Conservation (phyloP, 345 rosid species). For the Mercurialis annua region DNA sequence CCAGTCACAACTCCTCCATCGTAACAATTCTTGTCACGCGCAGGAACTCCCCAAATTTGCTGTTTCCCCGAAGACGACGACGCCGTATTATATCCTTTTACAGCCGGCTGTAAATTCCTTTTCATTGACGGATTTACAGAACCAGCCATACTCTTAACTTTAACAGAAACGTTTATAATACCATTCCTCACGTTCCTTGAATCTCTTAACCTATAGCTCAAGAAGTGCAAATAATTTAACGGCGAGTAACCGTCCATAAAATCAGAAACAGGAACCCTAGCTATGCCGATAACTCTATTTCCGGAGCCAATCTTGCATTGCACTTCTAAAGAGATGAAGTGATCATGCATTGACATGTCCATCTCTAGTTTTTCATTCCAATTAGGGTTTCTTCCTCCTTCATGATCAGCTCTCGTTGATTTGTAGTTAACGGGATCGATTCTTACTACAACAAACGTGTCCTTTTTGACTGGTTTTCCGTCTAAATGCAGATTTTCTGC, state of each 20-base stretch:
- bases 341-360: constrained; percentile 35
- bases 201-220: constrained; percentile 71
- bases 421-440: constrained; percentile 16
- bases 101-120: background rate
- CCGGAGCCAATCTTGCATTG: constrained; percentile 30
- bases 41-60: constrained; percentile 13
- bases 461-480: constrained; percentile 40
- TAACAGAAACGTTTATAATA: constrained; percentile 57
- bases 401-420: constrained; percentile 22
- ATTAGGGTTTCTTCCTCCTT: constrained; percentile 45
- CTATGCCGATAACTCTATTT: constrained; percentile 38
- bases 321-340: constrained; percentile 43
- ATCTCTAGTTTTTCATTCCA: constrained; percentile 56
- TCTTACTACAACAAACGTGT: constrained; percentile 31
- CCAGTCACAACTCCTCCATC: constrained; percentile 5
- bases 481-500: constrained; percentile 50
- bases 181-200: constrained; percentile 44
- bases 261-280: constrained; percentile 52
- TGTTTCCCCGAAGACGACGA: background rate
- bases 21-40: background rate
- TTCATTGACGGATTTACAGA: background rate
- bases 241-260: constrained; percentile 50
- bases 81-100: background rate
- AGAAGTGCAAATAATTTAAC: constrained; percentile 46
- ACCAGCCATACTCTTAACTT: constrained; percentile 17